phyloP scores from a whole-genome alignment of 164 flowering plant species.

The Vitis rupestris region DNA sequence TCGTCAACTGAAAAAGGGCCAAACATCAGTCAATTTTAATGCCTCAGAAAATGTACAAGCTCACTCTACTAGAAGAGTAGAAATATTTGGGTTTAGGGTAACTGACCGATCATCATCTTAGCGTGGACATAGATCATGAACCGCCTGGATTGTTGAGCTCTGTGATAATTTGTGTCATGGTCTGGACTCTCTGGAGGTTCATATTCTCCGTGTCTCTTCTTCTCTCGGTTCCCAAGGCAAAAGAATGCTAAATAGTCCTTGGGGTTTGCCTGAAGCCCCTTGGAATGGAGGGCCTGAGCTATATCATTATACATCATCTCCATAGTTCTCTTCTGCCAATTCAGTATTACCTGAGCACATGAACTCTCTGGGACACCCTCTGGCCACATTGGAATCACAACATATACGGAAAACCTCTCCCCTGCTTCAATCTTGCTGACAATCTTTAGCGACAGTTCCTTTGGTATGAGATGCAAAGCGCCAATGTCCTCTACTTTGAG shows the following conservation, averaged over 20 bases:
- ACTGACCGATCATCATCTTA: slow-evolving; percentile 76
- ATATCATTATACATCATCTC: slow-evolving; percentile 76
- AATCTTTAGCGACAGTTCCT: slow-evolving; percentile 65
- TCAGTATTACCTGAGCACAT: slow-evolving; percentile 61
- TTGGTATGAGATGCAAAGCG: slow-evolving; percentile 60
- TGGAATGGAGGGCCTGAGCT: slow-evolving; percentile 38
- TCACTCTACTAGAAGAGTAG: too few relatives aligned
- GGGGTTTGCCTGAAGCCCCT: slow-evolving; percentile 47
- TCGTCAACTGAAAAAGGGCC: slow-evolving; percentile 63
- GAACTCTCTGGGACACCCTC: slow-evolving; percentile 62
- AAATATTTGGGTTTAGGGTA: neutral
- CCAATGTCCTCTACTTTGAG: slow-evolving; percentile 46
- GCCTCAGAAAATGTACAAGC: too few relatives aligned
- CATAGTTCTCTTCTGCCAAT: slow-evolving; percentile 74
- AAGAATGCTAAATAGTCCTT: slow-evolving; percentile 63
- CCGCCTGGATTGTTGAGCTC: slow-evolving; percentile 62
- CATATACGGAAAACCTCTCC: slow-evolving; percentile 58
- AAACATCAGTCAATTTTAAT: neutral
- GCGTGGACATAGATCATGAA: slow-evolving; percentile 80
- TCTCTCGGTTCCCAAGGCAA: slow-evolving; percentile 67
- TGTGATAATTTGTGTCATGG: slow-evolving; percentile 40
- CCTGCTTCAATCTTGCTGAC: slow-evolving; percentile 69
- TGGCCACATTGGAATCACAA: slow-evolving; percentile 85
- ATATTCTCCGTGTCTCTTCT: slow-evolving; percentile 44
- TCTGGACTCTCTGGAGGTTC: slow-evolving; percentile 55